Evolutionary conservation across 768 basidiomycete species (phyloP).

Genomic region (Russula ochroleuca): DNA sequence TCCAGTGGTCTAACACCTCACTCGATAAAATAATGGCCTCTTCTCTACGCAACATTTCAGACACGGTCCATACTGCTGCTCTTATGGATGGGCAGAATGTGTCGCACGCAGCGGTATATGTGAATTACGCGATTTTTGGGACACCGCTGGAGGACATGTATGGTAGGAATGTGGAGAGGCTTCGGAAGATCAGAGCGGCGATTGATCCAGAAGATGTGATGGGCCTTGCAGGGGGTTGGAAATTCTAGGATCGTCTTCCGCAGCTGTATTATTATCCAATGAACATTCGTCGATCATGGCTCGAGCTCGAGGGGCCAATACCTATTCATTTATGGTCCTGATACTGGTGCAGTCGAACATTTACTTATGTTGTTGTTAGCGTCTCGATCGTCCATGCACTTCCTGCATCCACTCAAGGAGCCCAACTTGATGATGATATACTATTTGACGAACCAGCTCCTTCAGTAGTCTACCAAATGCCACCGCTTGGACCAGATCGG

Average conservation of each 20-base stretch:
- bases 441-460: too few species aligned
- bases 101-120: background rate
- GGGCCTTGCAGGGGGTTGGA: conserved; percentile 5
- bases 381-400: too few species aligned
- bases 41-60: background rate
- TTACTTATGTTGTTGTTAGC: too few species aligned
- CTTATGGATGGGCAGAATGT: conserved; percentile 1
- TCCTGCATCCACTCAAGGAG: too few species aligned
- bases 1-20: conserved; percentile 20
- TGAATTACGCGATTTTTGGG: conserved; percentile 5
- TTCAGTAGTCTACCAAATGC: too few species aligned
- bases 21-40: conserved; percentile 34
- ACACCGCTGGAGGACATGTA: conserved; percentile 1
- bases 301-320: too few species aligned
- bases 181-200: background rate
- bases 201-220: background rate
- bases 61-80: background rate
- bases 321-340: too few species aligned
- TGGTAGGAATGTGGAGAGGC: background rate
- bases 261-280: too few species aligned
- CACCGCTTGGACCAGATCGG: too few species aligned
- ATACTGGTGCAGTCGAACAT: too few species aligned
- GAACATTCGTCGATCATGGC: too few species aligned
- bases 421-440: too few species aligned
- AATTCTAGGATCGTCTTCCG: background rate